Base-by-base conservation (phyloP, 176 grass and related monocot species). In the Hordeum vulgare region DNA sequence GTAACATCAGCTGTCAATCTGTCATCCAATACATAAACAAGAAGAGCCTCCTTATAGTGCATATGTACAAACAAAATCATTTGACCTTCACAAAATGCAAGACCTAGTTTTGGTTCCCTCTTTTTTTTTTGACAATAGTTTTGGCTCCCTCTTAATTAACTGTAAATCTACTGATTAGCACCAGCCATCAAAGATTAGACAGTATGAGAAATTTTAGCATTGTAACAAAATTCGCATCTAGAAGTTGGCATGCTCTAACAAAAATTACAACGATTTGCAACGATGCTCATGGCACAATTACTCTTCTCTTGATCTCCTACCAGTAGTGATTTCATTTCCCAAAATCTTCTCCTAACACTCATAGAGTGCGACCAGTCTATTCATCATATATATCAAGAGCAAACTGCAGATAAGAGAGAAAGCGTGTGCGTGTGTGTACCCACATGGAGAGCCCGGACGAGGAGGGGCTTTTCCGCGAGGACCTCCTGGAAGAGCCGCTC, bases 391-490 rank as follows among this genome's bases (percentile, higher is more conserved):
- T 14, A 62, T 64, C 7, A 74, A 33, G 10, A 88, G 11, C 9
- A 72, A 64, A 7, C 18, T 29, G 21, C 27, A 3, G 17, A 28
- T n/a, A 18, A 49, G 77, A 15, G 66, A 40, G 26, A 76, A 10
- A 58, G 9, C 13, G 33, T 47, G 37, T 4, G 41, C 7, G 15
- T 56, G 20, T 54, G 23, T 60, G 35, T 67, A 89, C 96, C 78
- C 63, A 98, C 96, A 91, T 95, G 96, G 59, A 95, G 90, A 86
- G 96, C 96, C 81, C 83, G 86, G 61, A 91, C 34, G 71, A 71
- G 81, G 53, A 94, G 90, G 7, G 96, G 96, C 77, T 83, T 80
- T 69, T 96, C 83, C 20, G 81, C 85, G 40, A 96, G 89, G 41
- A 99, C 83, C 70, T 96, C 87, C 77, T 27, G 90, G 87, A 92